Conservation (phyloP, 2,329 filamentous ascomycete genomes). For the Acrocalymma vagum region DNA sequence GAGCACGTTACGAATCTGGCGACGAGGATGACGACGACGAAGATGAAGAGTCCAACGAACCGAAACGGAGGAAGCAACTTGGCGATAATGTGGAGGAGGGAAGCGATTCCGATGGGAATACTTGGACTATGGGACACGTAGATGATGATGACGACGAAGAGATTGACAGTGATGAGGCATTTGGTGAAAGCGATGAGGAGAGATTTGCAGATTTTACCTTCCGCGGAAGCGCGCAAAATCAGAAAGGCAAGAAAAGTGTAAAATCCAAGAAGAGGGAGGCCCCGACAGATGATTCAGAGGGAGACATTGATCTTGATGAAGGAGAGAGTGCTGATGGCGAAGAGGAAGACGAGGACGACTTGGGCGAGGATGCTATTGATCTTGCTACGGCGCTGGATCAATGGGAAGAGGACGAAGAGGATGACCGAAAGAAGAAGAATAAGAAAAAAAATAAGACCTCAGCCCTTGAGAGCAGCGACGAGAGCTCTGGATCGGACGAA, state of each 20-base stretch:
- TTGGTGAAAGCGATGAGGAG: conserved; percentile 89
- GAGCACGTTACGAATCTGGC: conserved; percentile 60
- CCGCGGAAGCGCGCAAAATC: conserved; percentile 63
- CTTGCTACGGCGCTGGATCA: conserved; percentile 68
- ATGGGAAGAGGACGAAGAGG: conserved; percentile 46
- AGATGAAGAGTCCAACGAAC: conserved; percentile 32
- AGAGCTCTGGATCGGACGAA: conserved; percentile 54
- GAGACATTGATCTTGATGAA: conserved; percentile 60
- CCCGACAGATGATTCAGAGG: conserved; percentile 29
- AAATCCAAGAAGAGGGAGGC: conserved; percentile 49
- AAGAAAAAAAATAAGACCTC: conserved; percentile 50
- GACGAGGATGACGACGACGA: conserved; percentile 50
- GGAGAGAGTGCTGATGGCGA: conserved; percentile 54
- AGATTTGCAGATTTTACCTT: conserved; percentile 80
- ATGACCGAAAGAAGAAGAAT: conserved; percentile 30
- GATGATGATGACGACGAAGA: conserved; percentile 73
- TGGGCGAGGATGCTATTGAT: conserved; percentile 71
- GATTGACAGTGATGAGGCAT: conserved; percentile 80
- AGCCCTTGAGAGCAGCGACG: conserved; percentile 60
- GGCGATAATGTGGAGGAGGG: conserved; percentile 72
- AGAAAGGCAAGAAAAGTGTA: conserved; percentile 57
- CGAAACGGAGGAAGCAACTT: conserved; percentile 40
- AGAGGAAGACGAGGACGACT: conserved; percentile 67
- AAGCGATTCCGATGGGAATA: conserved; percentile 85
- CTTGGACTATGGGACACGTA: conserved; percentile 80